A percentile compares a stretch with the other conserved stretches of the same genome.
These are phyloP conservation scores for Teratosphaeria pseudoeucalypti DNA, from an alignment of 2,329 filamentous ascomycete genomes.

Conservation along the genomic window DNA sequence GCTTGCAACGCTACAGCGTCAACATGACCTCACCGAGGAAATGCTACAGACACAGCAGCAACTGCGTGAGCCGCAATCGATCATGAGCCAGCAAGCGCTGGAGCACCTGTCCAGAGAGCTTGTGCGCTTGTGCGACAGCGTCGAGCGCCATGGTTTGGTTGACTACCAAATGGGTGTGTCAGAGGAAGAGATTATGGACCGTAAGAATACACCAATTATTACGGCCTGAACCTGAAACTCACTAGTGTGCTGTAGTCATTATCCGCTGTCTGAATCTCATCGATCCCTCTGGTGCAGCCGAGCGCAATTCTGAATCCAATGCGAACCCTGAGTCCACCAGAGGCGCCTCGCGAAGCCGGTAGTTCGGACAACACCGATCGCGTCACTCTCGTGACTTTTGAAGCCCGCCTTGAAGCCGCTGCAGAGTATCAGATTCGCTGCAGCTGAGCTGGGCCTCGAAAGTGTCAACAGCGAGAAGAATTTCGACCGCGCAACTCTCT, in stretches of 20 bases:
- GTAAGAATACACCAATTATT: slow-evolving; percentile 43
- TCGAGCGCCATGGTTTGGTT: slow-evolving; percentile 86
- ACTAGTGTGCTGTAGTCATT: background rate
- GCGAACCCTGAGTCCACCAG: background rate
- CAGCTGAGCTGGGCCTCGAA: background rate
- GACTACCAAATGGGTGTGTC: slow-evolving; percentile 96
- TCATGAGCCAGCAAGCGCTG: slow-evolving; percentile 60
- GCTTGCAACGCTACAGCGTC: slow-evolving; percentile 72
- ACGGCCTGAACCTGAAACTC: background rate
- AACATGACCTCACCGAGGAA: slow-evolving; percentile 61
- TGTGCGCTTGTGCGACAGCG: slow-evolving; percentile 68
- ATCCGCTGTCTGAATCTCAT: background rate
- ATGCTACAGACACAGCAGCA: slow-evolving; percentile 50
- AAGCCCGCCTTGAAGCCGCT: background rate
- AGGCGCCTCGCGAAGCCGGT: background rate
- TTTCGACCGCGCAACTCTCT: background rate
- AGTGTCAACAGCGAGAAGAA: background rate
- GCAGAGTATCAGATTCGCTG: background rate
- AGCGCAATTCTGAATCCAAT: background rate
- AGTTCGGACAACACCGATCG: background rate
- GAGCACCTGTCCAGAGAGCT: slow-evolving; percentile 75
- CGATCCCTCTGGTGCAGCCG: background rate
- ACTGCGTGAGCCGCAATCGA: slow-evolving; percentile 45
- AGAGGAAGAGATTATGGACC: slow-evolving; percentile 79
- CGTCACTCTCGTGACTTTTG: background rate